Percentiles rank a stretch among this genome's conserved stretches.
These are phyloP conservation scores for Aspergillus oerlinghausenensis DNA, from an alignment of 2,329 filamentous ascomycete genomes.

Conservation along the genomic window DNA sequence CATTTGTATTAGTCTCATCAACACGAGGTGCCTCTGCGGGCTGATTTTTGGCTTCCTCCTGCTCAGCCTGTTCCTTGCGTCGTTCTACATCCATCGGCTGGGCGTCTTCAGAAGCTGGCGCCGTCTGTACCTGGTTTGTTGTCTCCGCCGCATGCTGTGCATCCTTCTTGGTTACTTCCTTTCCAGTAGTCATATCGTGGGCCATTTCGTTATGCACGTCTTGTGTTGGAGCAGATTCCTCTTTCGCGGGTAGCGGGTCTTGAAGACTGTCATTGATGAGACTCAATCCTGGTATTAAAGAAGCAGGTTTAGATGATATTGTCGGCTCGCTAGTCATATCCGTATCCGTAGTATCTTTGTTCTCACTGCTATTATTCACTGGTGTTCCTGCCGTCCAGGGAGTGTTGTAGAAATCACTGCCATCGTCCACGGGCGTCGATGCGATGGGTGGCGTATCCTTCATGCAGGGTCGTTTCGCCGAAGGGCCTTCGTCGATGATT, in stretches of 20 bases:
- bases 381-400: conserved; percentile 29
- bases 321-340: conserved; percentile 10
- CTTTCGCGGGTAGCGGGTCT: conserved; percentile 8
- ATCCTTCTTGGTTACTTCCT: neutral
- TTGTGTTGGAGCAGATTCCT: conserved; percentile 1
- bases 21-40: neutral
- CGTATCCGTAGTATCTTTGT: conserved; percentile 2
- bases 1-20: conserved; percentile 4
- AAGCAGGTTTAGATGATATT: conserved; percentile 13
- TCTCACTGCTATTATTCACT: conserved; percentile 7
- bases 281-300: conserved; percentile 35
- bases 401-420: conserved; percentile 42
- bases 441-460: conserved; percentile 28
- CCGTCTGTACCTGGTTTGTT: conserved; percentile 2
- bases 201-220: neutral
- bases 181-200: neutral
- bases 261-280: conserved; percentile 24
- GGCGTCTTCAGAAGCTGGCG: conserved; percentile 1
- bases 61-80: conserved; percentile 5
- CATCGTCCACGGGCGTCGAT: conserved; percentile 31
- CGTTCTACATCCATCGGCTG: conserved; percentile 29
- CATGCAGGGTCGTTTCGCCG: conserved; percentile 23
- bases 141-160: conserved; percentile 2
- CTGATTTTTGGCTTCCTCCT: conserved; percentile 4
- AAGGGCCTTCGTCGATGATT: conserved; percentile 16